These are phyloP conservation scores for Aspergillus chevalieri DNA, from an alignment of 2,329 filamentous ascomycete genomes.

Conservation along the genomic window DNA sequence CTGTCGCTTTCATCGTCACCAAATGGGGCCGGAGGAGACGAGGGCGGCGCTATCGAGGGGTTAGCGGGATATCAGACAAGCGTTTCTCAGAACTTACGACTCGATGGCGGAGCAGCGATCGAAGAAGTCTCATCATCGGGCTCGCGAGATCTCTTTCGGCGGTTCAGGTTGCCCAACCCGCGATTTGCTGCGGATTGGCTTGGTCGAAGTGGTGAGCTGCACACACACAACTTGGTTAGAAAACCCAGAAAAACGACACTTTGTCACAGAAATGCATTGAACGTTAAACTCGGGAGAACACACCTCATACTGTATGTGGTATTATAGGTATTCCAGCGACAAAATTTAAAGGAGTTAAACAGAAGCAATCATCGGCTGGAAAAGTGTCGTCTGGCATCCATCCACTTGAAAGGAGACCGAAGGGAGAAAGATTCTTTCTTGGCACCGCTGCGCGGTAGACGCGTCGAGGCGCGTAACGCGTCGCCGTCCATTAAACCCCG, in stretches of 20 bases:
- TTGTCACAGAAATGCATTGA: slow-evolving; percentile 1
- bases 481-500: slow-evolving; percentile 29
- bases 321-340: no score
- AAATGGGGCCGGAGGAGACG: slow-evolving; percentile 54
- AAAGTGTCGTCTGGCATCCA: slow-evolving; percentile 7
- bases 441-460: slow-evolving; percentile 10
- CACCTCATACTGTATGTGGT: slow-evolving; percentile 25
- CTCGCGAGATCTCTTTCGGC: slow-evolving; percentile 60
- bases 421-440: slow-evolving; percentile 16
- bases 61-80: slow-evolving; percentile 5
- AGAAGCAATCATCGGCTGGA: not conserved
- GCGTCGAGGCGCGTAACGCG: slow-evolving; percentile 17
- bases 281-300: not conserved
- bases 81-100: slow-evolving; percentile 47
- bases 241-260: not conserved
- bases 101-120: slow-evolving; percentile 53
- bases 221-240: slow-evolving; percentile 1
- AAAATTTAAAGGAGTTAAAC: no score
- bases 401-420: slow-evolving; percentile 7
- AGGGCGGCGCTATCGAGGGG: slow-evolving; percentile 40
- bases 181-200: slow-evolving; percentile 81
- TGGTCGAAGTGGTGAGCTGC: slow-evolving; percentile 73
- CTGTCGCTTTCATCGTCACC: slow-evolving; percentile 43
- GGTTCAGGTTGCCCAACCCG: slow-evolving; percentile 50
- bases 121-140: slow-evolving; percentile 58